Percentiles rank a stretch among this genome's conserved stretches.
phyloP scores from a whole-genome alignment of 2,329 filamentous ascomycete species.

The Trichophyton verrucosum region DNA sequence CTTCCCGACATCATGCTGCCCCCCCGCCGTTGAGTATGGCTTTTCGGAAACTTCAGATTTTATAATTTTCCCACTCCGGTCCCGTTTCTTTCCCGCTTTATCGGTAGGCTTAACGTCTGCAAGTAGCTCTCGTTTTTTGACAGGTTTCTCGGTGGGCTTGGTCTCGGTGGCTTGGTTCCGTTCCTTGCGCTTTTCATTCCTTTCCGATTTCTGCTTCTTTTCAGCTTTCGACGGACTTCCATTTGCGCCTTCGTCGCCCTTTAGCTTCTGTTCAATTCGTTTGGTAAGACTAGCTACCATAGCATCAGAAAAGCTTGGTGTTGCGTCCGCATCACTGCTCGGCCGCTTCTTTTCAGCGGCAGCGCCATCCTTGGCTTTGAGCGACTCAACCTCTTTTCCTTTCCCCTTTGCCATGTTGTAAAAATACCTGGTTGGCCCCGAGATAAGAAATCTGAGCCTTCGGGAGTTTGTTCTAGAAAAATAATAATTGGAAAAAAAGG shows the following conservation, averaged over 20 bases:
- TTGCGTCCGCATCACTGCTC: slow-evolving; percentile 17
- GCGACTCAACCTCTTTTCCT: slow-evolving; percentile 25
- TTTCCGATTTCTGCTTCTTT: slow-evolving; percentile 10
- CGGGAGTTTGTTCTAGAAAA: not conserved
- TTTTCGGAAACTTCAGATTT: slow-evolving; percentile 22
- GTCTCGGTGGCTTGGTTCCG: not conserved
- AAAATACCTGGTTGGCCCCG: not conserved
- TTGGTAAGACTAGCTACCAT: slow-evolving; percentile 32
- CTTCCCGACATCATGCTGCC: slow-evolving; percentile 11
- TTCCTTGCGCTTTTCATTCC: slow-evolving; percentile 11
- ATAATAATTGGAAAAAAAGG: not conserved
- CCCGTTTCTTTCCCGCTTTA: slow-evolving; percentile 34
- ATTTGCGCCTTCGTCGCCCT: slow-evolving; percentile 15
- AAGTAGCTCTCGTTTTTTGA: slow-evolving; percentile 11
- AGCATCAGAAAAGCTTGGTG: slow-evolving; percentile 25
- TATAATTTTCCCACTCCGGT: slow-evolving; percentile 36
- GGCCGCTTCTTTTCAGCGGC: slow-evolving; percentile 16
- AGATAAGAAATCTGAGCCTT: not conserved
- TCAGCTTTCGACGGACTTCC: slow-evolving; percentile 19
- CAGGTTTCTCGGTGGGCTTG: slow-evolving; percentile 12
- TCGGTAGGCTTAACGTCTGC: not conserved
- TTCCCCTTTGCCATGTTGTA: slow-evolving; percentile 24
- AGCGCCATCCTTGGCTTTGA: slow-evolving; percentile 7
- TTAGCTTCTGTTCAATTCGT: slow-evolving; percentile 30
- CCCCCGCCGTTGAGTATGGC: slow-evolving; percentile 10